phyloP scores from a whole-genome alignment of 176 grass and related monocot genomes.

The Eremochloa ophiuroides region DNA sequence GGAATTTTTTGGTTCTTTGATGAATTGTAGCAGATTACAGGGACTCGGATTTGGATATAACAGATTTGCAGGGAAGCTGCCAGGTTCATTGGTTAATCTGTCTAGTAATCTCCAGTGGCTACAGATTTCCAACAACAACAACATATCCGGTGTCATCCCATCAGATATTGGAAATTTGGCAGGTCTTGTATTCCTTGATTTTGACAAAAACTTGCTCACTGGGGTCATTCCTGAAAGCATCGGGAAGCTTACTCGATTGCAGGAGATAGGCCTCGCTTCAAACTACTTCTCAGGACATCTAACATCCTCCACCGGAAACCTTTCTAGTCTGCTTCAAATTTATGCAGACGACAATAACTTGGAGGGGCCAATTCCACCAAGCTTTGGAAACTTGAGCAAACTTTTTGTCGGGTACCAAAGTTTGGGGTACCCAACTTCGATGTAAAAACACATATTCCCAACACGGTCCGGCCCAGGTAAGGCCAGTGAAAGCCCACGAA shows the following conservation, averaged over 20 bases:
- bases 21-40: neutral
- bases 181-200: neutral
- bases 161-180: no score
- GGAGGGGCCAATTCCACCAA: neutral
- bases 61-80: neutral
- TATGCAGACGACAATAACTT: neutral
- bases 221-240: constrained; percentile 19
- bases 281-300: neutral
- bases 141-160: no score
- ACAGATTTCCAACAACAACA: neutral
- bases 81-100: neutral
- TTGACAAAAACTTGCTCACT: neutral
- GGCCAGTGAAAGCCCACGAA: no score
- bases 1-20: constrained; percentile 11
- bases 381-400: neutral
- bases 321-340: neutral
- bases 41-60: neutral
- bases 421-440: no score
- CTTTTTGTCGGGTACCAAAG: no score
- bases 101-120: neutral
- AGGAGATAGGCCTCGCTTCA: rapidly evolving
- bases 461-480: no score
- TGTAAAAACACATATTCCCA: no score
- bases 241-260: neutral
- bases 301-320: neutral